Conservation (phyloP, 805 yeast species). For the Candida loeiensis region DNA sequence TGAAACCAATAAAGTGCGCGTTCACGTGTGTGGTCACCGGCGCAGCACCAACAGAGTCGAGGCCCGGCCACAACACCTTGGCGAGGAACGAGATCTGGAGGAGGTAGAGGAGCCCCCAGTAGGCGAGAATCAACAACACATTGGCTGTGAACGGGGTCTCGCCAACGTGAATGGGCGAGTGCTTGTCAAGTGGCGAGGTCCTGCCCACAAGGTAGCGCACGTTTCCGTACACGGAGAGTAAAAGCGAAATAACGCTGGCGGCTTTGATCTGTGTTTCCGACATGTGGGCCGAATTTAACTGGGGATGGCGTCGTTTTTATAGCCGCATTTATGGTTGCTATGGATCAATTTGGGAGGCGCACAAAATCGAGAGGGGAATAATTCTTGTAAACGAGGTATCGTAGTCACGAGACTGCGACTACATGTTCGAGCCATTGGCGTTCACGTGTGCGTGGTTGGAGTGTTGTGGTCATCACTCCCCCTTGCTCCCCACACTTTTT, state of each 20-base stretch:
- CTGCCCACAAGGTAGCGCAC: slow-evolving; percentile 56
- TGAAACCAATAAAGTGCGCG: slow-evolving; percentile 62
- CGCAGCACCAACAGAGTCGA: slow-evolving; percentile 15
- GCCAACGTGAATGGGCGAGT: slow-evolving; percentile 49
- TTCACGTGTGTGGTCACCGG: slow-evolving; percentile 43
- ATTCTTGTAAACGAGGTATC: too few species aligned
- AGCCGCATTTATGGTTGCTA: not conserved
- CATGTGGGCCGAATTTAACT: not conserved
- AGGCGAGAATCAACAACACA: slow-evolving; percentile 45
- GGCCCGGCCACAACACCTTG: slow-evolving; percentile 40
- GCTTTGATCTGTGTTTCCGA: slow-evolving; percentile 24
- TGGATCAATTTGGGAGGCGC: too few species aligned
- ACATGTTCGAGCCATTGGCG: too few species aligned
- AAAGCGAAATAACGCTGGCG: slow-evolving; percentile 50
- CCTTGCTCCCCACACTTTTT: too few species aligned
- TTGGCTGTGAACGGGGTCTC: slow-evolving; percentile 72
- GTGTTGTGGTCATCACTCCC: too few species aligned
- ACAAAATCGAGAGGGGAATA: too few species aligned
- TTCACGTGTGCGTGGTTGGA: too few species aligned
- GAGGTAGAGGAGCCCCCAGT: slow-evolving; percentile 54
- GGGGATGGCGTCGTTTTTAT: not conserved
- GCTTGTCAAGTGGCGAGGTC: slow-evolving; percentile 38
- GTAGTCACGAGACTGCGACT: too few species aligned
- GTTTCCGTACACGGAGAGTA: slow-evolving; percentile 54
- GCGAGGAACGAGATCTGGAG: slow-evolving; percentile 51